Conservation (phyloP, 345 rosid species). For the Laguncularia racemosa region DNA sequence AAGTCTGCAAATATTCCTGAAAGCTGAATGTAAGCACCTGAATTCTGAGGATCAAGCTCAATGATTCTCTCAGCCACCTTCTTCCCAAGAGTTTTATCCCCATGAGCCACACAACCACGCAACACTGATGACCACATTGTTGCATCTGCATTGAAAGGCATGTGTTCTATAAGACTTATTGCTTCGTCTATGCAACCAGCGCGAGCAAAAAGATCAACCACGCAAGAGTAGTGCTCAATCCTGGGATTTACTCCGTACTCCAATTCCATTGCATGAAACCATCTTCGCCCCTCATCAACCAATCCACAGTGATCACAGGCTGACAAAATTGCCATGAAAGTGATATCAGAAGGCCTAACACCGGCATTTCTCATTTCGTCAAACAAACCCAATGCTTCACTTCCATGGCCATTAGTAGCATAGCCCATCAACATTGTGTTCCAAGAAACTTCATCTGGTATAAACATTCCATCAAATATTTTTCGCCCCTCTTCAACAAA, state of each 20-base stretch:
- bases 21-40: constrained; percentile 67
- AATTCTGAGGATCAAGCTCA: constrained; percentile 71
- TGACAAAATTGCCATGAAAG: constrained; percentile 57
- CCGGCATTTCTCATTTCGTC: constrained; percentile 57
- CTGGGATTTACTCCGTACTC: constrained; percentile 51
- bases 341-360: constrained; percentile 38
- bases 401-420: constrained; percentile 74
- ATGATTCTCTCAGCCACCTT: constrained; percentile 58
- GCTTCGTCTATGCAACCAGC: constrained; percentile 72
- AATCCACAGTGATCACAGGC: constrained; percentile 87
- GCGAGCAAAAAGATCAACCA: constrained; percentile 75
- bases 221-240: constrained; percentile 70
- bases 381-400: constrained; percentile 52
- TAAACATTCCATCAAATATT: constrained; percentile 46
- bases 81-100: constrained; percentile 55
- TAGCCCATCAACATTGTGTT: constrained; percentile 84
- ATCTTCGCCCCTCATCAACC: constrained; percentile 57
- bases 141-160: constrained; percentile 59
- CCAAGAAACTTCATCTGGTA: constrained; percentile 66
- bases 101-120: constrained; percentile 72
- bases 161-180: constrained; percentile 36
- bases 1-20: constrained; percentile 56
- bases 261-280: constrained; percentile 54
- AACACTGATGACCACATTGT: constrained; percentile 68
- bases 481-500: constrained; percentile 41